Evolutionary conservation across 495 filamentous ascomycete species (phyloP).

Genomic region (Tuber microsphaerosporum): DNA sequence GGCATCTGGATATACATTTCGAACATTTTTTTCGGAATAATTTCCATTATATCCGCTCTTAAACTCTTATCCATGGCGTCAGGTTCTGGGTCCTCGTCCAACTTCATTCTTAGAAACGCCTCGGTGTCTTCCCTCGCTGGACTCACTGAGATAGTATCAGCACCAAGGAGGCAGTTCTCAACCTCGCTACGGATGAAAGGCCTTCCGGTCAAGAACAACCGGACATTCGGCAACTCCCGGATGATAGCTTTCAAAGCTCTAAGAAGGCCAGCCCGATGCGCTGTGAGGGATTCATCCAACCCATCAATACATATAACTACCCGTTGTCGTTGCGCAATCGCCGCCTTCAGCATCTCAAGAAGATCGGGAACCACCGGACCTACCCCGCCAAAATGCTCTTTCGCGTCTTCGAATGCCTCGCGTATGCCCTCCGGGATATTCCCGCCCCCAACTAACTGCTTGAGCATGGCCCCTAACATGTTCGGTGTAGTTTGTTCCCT

Average conservation of each 20-base stretch:
- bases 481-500: background rate
- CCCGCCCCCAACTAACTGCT: background rate
- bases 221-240: background rate
- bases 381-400: background rate
- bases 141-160: background rate
- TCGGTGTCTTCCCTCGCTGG: background rate
- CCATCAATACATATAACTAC: background rate
- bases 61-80: too few species aligned
- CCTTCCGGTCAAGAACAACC: background rate
- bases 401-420: background rate
- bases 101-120: too few species aligned
- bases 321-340: background rate
- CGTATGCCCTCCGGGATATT: background rate
- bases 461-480: background rate
- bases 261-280: background rate
- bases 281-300: background rate
- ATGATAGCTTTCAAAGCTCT: background rate
- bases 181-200: background rate
- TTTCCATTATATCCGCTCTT: too few species aligned
- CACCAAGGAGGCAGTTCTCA: background rate
- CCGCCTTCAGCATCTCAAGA: background rate
- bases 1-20: background rate
- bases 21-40: background rate
- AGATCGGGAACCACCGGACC: background rate
- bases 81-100: too few species aligned